These are phyloP conservation scores for Lentinula aciculospora DNA, from an alignment of 768 basidiomycete species.

Conservation along the genomic window DNA sequence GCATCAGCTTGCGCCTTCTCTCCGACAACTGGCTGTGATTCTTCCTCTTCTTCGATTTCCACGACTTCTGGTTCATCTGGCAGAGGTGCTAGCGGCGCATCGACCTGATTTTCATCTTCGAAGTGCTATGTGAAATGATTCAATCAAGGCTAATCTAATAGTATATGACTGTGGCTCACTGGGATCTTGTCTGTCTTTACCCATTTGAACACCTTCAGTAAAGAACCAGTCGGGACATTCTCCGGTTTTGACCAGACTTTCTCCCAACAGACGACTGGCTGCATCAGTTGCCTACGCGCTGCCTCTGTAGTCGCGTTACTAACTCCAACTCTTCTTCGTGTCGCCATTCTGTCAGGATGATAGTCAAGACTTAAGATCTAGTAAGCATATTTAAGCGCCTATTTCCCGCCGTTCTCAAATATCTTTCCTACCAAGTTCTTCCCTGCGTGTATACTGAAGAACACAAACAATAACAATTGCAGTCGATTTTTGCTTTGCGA, in stretches of 20 bases:
- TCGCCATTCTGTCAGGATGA: slow-evolving; percentile 47
- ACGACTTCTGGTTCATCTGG: slow-evolving; percentile 73
- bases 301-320: slow-evolving; percentile 74
- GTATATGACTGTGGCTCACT: slow-evolving; percentile 33
- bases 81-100: slow-evolving; percentile 77
- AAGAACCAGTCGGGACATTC: slow-evolving; percentile 46
- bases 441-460: no score
- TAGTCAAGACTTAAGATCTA: neutral
- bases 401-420: no score
- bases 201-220: slow-evolving; percentile 71
- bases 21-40: slow-evolving; percentile 37
- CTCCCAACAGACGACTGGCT: slow-evolving; percentile 86
- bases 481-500: no score
- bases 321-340: slow-evolving; percentile 71
- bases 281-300: slow-evolving; percentile 80
- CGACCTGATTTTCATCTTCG: slow-evolving; percentile 75
- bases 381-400: neutral
- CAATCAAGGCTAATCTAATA: neutral
- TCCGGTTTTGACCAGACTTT: slow-evolving; percentile 66
- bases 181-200: slow-evolving; percentile 75
- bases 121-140: slow-evolving; percentile 58
- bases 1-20: slow-evolving; percentile 31
- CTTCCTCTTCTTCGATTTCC: slow-evolving; percentile 77
- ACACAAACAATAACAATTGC: no score
- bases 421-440: no score